Evolutionary conservation across 1,284 basidiomycete species (phyloP), one percentile per base, ranked within the genome.

Genomic region (Thecaphora thlaspeos): DNA sequence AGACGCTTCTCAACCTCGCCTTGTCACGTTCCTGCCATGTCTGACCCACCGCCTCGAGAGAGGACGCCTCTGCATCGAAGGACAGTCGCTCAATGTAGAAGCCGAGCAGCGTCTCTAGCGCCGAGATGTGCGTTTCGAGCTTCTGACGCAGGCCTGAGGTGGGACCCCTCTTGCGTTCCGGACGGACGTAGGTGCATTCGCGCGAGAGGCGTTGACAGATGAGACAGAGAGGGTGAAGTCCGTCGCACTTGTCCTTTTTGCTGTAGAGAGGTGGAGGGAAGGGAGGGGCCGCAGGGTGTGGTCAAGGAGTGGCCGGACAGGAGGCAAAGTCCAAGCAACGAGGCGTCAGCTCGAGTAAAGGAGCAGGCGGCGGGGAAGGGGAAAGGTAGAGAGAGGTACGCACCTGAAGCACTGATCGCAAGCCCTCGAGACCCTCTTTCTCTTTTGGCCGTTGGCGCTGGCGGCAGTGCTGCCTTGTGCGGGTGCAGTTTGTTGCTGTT

Each of bases 221-320:
- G 2, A 43, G 46, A 19, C 63, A 66, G 22, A 54, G 36, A 15
- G 63, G 63, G 8, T 41, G 38, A 0, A 44, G 17, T 2, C 59
- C 63, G n/a, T 66, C 63, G 26, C 63, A 66, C 3, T 48, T 46
- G 32, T 66, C 63, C 30, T 66, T 66, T 40, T 62, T 61, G 18
- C 41, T 43, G n/a, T 5, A 19, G 41, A 22, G 41, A 22, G 41
- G 41, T 17, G n/a, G 21, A 10, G 3, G 22, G 15, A 43, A 21
- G 10, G n/a, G 15, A 24, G 18, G 14, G 5, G 19, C 10, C 7
- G 21, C 4, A 17, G 10, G 10, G 10, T 15, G 18, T 7, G 10
- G 5, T 5, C 7, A 5, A 19, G 22, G 18, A 19, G 21, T 4
- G 18, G 21, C 9, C 39, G 9, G 8, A 40, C 39, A 41, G 46